phyloP scores from a whole-genome alignment of 2,329 filamentous ascomycete species.

The Ophiostoma populinum region DNA sequence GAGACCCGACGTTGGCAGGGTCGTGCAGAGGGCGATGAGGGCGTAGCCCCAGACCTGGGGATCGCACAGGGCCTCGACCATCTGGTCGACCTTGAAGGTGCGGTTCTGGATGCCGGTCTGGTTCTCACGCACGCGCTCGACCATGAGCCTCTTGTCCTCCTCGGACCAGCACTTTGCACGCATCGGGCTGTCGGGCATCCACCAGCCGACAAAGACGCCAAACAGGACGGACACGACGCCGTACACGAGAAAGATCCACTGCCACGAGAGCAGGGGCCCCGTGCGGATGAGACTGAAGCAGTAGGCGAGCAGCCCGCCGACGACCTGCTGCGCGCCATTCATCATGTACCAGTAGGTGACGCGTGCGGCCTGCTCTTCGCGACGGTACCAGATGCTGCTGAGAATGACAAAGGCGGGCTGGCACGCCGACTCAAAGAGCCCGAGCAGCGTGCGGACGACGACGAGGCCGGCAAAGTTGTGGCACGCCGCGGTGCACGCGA shows the following conservation, averaged over 20 bases:
- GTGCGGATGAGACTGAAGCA: constrained; percentile 36
- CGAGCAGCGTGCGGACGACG: constrained; percentile 45
- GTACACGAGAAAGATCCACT: constrained; percentile 50
- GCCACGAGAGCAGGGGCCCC: constrained; percentile 44
- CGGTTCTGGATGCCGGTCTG: constrained; percentile 44
- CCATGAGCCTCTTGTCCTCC: constrained; percentile 45
- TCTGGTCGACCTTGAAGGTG: constrained; percentile 27
- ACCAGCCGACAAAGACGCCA: constrained; percentile 44
- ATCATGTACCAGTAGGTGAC: constrained; percentile 65
- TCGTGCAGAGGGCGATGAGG: constrained; percentile 50
- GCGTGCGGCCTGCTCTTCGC: constrained; percentile 47
- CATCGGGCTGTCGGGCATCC: constrained; percentile 55
- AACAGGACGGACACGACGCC: constrained; percentile 46
- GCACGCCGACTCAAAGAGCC: constrained; percentile 53
- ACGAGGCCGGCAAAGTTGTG: constrained; percentile 42
- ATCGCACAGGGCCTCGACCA: constrained; percentile 37
- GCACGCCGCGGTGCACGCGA: constrained; percentile 45
- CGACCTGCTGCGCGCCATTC: constrained; percentile 57
- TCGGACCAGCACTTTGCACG: constrained; percentile 51
- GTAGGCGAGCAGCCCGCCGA: constrained; percentile 53
- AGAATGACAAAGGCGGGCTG: constrained; percentile 52
- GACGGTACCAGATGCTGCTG: constrained; percentile 53
- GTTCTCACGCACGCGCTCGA: constrained; percentile 41
- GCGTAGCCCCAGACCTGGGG: constrained; percentile 50
- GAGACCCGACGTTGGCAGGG: constrained; percentile 54